Percentiles rank a stretch among this genome's conserved stretches.
Conservation (phyloP, 2,329 filamentous ascomycete genomes). For the Pseudogymnoascus sp. region DNA sequence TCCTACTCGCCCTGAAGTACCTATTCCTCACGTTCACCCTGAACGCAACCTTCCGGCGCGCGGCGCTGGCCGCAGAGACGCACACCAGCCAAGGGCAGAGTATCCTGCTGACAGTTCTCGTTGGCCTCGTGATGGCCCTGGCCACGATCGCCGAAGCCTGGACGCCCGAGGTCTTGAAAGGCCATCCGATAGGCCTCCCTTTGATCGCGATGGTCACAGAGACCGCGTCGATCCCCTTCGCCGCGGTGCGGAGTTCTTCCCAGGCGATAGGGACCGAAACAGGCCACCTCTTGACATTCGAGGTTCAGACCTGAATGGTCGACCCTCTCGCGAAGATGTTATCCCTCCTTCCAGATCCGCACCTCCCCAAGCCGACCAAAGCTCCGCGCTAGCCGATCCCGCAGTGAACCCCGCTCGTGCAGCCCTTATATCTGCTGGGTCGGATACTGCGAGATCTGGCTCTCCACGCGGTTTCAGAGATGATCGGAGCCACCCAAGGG, state of each 20-base stretch:
- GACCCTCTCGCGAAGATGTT: constrained; percentile 24
- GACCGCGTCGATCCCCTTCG: constrained; percentile 6
- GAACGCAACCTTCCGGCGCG: constrained; percentile 26
- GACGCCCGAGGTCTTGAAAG: constrained; percentile 25
- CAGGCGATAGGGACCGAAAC: constrained; percentile 17
- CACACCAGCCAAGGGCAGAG: constrained; percentile 16
- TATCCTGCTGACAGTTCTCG: not conserved
- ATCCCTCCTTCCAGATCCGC: constrained; percentile 26
- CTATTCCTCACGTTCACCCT: constrained; percentile 20
- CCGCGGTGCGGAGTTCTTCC: not conserved
- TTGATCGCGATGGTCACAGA: constrained; percentile 23
- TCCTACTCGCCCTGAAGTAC: constrained; percentile 28
- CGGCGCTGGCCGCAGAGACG: constrained; percentile 25
- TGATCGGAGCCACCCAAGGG: constrained; percentile 28
- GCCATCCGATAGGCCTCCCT: constrained; percentile 19
- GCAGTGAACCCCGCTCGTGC: constrained; percentile 28
- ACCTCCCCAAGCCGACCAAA: constrained; percentile 20
- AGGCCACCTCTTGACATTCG: constrained; percentile 18
- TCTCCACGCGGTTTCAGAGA: constrained; percentile 26
- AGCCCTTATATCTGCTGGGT: constrained; percentile 26
- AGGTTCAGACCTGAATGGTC: constrained; percentile 21
- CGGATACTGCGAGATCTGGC: constrained; percentile 22
- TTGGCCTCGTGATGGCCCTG: constrained; percentile 23
- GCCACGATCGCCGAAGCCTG: constrained; percentile 22
- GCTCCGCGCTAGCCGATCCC: constrained; percentile 20